Conservation (phyloP, 495 filamentous ascomycete genomes). For the Cryomyces antarcticus region DNA sequence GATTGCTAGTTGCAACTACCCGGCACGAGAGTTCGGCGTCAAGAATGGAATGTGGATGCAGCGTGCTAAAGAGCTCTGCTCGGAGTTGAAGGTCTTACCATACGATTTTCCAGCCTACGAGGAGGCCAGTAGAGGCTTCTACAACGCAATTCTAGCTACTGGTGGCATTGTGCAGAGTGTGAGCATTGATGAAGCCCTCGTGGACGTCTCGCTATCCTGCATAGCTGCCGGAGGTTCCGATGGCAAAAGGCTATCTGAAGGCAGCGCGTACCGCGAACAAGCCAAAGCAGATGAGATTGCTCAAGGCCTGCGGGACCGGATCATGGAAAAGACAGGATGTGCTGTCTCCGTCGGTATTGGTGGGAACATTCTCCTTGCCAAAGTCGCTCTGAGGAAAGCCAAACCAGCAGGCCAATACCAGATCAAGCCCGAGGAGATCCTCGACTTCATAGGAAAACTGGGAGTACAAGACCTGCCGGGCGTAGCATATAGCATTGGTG, state of each 20-base stretch:
- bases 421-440: constrained; percentile 55
- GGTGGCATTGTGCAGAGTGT: constrained; percentile 83
- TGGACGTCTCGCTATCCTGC: constrained; percentile 54
- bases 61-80: constrained; percentile 59
- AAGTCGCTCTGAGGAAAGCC: constrained; percentile 73
- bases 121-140: constrained; percentile 74
- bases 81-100: constrained; percentile 63
- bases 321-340: constrained; percentile 59
- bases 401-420: constrained; percentile 90
- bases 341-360: constrained; percentile 91
- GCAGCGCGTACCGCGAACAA: constrained; percentile 63
- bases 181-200: constrained; percentile 81
- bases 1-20: constrained; percentile 94
- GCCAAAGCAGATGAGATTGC: constrained; percentile 61
- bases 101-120: constrained; percentile 94
- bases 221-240: constrained; percentile 44
- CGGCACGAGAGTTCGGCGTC: constrained; percentile 62
- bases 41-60: constrained; percentile 99
- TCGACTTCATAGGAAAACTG: constrained; percentile 55
- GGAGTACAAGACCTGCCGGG: constrained; percentile 68
- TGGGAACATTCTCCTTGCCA: constrained; percentile 73
- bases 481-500: constrained; percentile 66
- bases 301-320: constrained; percentile 35
- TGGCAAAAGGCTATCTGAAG: constrained; percentile 46
- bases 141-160: constrained; percentile 57